Base-by-base conservation (phyloP, 116 monocot genomes). In the Dioscorea cayenensis region DNA sequence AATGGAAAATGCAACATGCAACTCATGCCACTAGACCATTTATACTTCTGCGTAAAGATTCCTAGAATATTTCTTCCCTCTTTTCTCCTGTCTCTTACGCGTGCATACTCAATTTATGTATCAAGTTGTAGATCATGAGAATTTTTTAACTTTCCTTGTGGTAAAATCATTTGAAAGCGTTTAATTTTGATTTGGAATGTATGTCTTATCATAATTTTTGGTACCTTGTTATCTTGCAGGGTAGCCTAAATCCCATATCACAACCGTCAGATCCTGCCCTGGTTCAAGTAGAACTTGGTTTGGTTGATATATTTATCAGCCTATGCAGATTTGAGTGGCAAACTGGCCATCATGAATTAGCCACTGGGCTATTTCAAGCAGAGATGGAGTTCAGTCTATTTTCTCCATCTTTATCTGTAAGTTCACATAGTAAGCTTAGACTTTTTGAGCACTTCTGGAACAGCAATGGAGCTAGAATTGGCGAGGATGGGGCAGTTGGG, bases 401-500 rank as follows among this genome's bases (percentile, higher is more conserved):
- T 72, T 79, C 69, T 64, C 96, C 96, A 50, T 82, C 90, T 17
- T 72, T 96, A 66, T 61, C 78, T 76, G 84, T 96, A 37, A 92
- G 84, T 36, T 69, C 75, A 55, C 77, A 83, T 27, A 90, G 86
- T 70, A 96, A 96, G 72, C 82, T 76, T 19, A 92, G 89, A 73
- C 82, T 96, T 36, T 96, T 96, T 86, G 93, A 92, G 77, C 96
- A 96, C 71, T 96, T 96, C 59, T 96, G 96, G 96, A 90, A 78
- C 74, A 80, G 80, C 79, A 73, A 59, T 79, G 85, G 79, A 77
- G 81, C 90, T 7, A 87, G 93, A 79, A n/a, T 96, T 72, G 96
- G 96, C 35, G 96, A 96, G 74, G 82, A 92, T 80, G 92, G 79
- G 50, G 80, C 90, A 23, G 32, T 90, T 66, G 96, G 96, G 8